phyloP scores from a whole-genome alignment of 2,329 filamentous ascomycete species.

The Scleromitrula shiraiana region DNA sequence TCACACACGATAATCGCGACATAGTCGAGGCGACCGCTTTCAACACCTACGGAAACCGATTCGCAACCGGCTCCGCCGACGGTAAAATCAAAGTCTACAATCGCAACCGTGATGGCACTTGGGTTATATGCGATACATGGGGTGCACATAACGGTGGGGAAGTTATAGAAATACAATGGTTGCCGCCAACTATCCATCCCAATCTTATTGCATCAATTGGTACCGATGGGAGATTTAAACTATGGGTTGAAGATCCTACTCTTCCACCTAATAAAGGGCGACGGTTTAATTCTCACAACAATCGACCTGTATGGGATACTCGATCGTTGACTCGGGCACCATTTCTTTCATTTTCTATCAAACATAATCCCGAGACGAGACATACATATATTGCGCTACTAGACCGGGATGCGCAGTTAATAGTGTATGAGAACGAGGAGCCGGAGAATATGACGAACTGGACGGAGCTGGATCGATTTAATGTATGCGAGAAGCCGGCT shows the following conservation, averaged over 20 bases:
- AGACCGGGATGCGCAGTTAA: slow-evolving; percentile 71
- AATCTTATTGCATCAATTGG: slow-evolving; percentile 82
- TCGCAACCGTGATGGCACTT: slow-evolving; percentile 66
- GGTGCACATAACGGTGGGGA: slow-evolving; percentile 83
- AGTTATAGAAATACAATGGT: slow-evolving; percentile 90
- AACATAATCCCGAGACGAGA: slow-evolving; percentile 66
- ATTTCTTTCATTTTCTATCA: slow-evolving; percentile 75
- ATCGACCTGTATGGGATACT: slow-evolving; percentile 44
- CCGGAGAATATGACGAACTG: slow-evolving; percentile 75
- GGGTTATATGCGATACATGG: slow-evolving; percentile 82
- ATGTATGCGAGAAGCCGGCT: slow-evolving; percentile 60
- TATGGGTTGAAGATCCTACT: slow-evolving; percentile 87
- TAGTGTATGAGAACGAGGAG: slow-evolving; percentile 76
- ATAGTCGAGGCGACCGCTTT: slow-evolving; percentile 55
- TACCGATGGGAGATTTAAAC: slow-evolving; percentile 80
- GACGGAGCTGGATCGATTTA: slow-evolving; percentile 66
- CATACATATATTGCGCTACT: slow-evolving; percentile 83
- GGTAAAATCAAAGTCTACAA: slow-evolving; percentile 91
- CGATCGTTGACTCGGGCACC: slow-evolving; percentile 32
- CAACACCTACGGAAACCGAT: slow-evolving; percentile 86
- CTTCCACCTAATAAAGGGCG: slow-evolving; percentile 66
- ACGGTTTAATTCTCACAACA: slow-evolving; percentile 68
- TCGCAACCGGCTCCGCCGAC: slow-evolving; percentile 85
- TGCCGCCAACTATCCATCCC: slow-evolving; percentile 78
- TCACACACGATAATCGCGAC: slow-evolving; percentile 65